phyloP scores from a whole-genome alignment of 2,329 filamentous ascomycete genomes.

The Apiospora kogelbergensis region DNA sequence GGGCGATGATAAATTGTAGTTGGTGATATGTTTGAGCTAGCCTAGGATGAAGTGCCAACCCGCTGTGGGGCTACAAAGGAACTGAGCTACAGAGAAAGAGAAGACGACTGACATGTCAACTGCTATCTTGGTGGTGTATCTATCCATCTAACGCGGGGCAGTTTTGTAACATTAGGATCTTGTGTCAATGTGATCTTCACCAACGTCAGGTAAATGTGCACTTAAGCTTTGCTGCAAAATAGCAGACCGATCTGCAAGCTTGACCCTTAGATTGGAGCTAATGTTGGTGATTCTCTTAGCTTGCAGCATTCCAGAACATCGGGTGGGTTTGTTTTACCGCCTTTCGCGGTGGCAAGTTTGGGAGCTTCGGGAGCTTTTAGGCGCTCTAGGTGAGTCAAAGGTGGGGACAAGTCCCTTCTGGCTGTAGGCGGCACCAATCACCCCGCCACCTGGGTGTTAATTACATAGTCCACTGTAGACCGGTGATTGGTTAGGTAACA shows the following conservation, averaged over 20 bases:
- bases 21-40: not conserved
- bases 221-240: not conserved
- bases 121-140: too few species aligned
- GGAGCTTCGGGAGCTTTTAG: too few species aligned
- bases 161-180: too few species aligned
- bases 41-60: not conserved
- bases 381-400: not conserved
- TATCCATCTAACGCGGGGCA: too few species aligned
- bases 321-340: not conserved
- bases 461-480: not conserved
- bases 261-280: not conserved
- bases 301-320: not conserved
- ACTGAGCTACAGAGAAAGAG: too few species aligned
- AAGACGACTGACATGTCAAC: too few species aligned
- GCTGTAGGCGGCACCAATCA: not conserved
- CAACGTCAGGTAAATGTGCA: not conserved
- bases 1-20: too few species aligned
- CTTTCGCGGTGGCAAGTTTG: not conserved
- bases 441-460: not conserved
- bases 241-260: not conserved
- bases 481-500: not conserved
- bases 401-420: not conserved
- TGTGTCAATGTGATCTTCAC: not conserved
- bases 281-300: not conserved
- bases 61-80: not conserved